These are phyloP conservation scores for Prunus yedoensis DNA, from an alignment of 331 rosid genomes.

Conservation along the genomic window DNA sequence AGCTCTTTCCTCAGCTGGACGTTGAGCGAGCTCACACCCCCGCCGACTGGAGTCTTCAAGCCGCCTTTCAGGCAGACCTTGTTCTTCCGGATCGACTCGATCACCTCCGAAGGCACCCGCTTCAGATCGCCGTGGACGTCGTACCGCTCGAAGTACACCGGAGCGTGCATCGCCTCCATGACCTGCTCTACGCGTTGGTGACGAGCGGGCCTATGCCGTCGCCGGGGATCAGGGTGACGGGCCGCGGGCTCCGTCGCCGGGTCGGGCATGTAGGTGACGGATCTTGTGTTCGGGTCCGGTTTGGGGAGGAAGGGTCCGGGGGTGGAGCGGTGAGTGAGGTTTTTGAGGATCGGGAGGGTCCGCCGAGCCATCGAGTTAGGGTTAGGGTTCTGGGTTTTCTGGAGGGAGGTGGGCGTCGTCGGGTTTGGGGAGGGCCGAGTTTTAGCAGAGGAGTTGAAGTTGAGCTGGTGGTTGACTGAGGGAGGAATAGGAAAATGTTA, in stretches of 20 bases:
- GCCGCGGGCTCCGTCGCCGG: conserved; percentile 61
- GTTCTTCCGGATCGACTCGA: conserved; percentile 78
- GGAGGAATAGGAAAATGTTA: not conserved
- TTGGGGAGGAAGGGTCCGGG: conserved; percentile 10
- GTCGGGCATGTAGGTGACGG: conserved; percentile 32
- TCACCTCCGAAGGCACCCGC: conserved; percentile 58
- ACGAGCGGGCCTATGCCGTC: conserved; percentile 90
- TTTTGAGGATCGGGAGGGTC: conserved; percentile 31
- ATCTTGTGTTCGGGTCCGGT: conserved; percentile 31
- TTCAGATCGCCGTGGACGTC: conserved; percentile 80
- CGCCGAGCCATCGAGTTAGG: conserved; percentile 44
- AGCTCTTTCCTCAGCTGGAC: conserved; percentile 83
- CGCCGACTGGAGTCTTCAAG: conserved; percentile 80
- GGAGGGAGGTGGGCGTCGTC: not conserved
- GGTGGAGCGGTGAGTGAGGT: conserved; percentile 21
- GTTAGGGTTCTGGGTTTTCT: not conserved
- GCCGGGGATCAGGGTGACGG: conserved; percentile 79
- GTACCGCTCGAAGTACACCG: conserved; percentile 72
- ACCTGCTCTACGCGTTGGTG: conserved; percentile 87
- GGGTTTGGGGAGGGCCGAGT: not conserved
- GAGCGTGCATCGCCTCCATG: conserved; percentile 95
- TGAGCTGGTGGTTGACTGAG: not conserved
- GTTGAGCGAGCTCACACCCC: conserved; percentile 81
- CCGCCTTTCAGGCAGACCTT: conserved; percentile 90
- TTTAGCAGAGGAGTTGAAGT: conserved; percentile 12